phyloP scores from a whole-genome alignment of 2,329 filamentous ascomycete genomes.

The Hortaea sp. region DNA sequence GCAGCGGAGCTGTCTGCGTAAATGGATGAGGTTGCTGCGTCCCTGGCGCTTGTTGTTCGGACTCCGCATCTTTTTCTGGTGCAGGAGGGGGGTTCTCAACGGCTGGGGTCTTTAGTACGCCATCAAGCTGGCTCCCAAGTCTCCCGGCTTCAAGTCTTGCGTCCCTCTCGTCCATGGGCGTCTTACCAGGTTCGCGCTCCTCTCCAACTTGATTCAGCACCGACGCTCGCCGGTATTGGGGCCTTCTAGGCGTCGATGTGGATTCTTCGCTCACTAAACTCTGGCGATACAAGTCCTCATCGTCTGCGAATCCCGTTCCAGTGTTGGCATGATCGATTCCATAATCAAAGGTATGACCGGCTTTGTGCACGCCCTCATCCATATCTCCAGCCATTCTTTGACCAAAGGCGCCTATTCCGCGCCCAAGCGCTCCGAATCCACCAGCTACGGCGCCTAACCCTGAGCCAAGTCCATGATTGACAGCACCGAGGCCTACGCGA shows the following conservation, averaged over 20 bases:
- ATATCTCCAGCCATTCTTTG: slow-evolving; percentile 30
- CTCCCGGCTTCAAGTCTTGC: slow-evolving; percentile 1
- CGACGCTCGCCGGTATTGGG: too few relatives aligned
- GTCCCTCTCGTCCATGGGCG: slow-evolving; percentile 2
- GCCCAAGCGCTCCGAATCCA: slow-evolving; percentile 15
- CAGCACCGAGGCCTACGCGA: slow-evolving; percentile 10
- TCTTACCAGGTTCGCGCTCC: slow-evolving; percentile 1
- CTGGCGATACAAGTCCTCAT: slow-evolving; percentile 14
- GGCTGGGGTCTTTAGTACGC: background rate
- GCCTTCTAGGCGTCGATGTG: too few relatives aligned
- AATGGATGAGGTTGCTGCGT: slow-evolving; percentile 3
- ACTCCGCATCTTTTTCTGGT: background rate
- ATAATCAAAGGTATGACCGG: slow-evolving; percentile 11
- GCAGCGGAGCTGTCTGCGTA: background rate
- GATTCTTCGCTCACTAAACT: slow-evolving; percentile 2
- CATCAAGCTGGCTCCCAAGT: background rate
- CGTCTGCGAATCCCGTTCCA: slow-evolving; percentile 12
- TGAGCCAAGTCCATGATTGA: slow-evolving; percentile 13
- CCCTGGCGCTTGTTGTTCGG: background rate
- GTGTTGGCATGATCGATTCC: slow-evolving; percentile 8
- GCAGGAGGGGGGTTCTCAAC: background rate
- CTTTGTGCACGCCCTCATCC: slow-evolving; percentile 20
- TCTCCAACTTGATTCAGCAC: too few relatives aligned
- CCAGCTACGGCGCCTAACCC: slow-evolving; percentile 14
- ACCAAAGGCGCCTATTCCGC: slow-evolving; percentile 27